phyloP scores from a whole-genome alignment of 495 filamentous ascomycete species.

The Podospora anserina region DNA sequence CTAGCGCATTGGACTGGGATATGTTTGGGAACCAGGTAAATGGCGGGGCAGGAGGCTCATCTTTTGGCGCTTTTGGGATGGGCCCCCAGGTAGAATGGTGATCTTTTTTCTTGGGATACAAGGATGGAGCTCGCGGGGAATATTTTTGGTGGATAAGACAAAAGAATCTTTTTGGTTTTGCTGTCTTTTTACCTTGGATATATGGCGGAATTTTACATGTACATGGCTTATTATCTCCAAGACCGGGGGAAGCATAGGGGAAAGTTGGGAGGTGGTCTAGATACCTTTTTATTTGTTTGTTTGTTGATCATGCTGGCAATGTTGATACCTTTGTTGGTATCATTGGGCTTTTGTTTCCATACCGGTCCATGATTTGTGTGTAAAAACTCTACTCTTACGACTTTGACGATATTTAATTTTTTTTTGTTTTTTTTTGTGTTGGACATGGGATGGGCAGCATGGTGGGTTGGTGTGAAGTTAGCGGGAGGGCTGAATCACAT shows the following conservation, averaged over 20 bases:
- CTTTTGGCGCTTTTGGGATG: slow-evolving; percentile 26
- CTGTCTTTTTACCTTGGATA: not conserved
- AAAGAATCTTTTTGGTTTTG: not conserved
- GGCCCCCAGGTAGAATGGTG: slow-evolving; percentile 25
- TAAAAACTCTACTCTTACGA: not conserved
- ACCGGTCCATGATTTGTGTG: not conserved
- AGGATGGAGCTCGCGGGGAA: not conserved
- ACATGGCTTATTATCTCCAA: not conserved
- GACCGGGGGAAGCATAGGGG: not conserved
- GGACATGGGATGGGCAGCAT: not conserved
- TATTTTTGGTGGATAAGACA: not conserved
- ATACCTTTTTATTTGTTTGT: not conserved
- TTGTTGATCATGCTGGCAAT: not conserved
- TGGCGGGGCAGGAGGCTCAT: slow-evolving; percentile 1
- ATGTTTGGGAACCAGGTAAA: slow-evolving; percentile 33
- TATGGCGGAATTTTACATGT: not conserved
- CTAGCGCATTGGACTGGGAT: slow-evolving; percentile 42
- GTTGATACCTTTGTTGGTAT: not conserved
- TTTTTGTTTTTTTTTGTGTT: not conserved
- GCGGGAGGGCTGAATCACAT: not conserved
- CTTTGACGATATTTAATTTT: not conserved
- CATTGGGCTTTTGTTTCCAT: not conserved
- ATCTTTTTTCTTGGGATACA: not conserved
- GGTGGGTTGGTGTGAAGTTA: not conserved
- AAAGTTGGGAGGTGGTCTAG: not conserved